These are phyloP conservation scores for Cryphonectria parasitica DNA, from an alignment of 2,329 filamentous ascomycete species.

Conservation along the genomic window DNA sequence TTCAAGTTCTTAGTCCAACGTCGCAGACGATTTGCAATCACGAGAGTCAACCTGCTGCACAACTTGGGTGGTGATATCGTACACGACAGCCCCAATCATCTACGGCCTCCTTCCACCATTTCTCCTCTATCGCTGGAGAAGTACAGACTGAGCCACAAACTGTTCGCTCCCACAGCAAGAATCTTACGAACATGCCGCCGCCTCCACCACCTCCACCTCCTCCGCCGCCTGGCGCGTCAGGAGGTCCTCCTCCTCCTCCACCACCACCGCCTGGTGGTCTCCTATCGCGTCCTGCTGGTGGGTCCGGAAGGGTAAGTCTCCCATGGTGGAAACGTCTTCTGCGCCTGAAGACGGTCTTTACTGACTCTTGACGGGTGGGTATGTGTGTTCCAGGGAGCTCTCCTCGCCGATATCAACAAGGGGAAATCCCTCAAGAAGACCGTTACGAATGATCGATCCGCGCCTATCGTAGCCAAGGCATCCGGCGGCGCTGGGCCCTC, in stretches of 20 bases:
- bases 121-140: neutral
- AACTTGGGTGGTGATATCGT: neutral
- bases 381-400: constrained; percentile 67
- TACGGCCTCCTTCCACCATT: neutral
- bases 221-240: constrained; percentile 51
- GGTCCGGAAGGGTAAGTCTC: constrained; percentile 64
- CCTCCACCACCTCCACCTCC: constrained; percentile 74
- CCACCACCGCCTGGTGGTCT: constrained; percentile 62
- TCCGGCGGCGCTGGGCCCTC: constrained; percentile 61
- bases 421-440: constrained; percentile 81
- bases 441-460: constrained; percentile 90
- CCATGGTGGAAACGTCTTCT: neutral
- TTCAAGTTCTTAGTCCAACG: neutral
- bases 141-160: neutral
- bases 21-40: neutral
- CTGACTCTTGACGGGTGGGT: constrained; percentile 24
- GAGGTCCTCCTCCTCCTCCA: constrained; percentile 66
- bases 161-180: neutral
- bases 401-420: constrained; percentile 86
- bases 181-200: constrained; percentile 47
- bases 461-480: constrained; percentile 67
- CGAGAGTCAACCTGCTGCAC: neutral
- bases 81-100: neutral
- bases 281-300: constrained; percentile 59
- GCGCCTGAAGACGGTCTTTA: neutral